These are phyloP conservation scores for Vigna mungo DNA, from an alignment of 306 rosid genomes.

Conservation along the genomic window DNA sequence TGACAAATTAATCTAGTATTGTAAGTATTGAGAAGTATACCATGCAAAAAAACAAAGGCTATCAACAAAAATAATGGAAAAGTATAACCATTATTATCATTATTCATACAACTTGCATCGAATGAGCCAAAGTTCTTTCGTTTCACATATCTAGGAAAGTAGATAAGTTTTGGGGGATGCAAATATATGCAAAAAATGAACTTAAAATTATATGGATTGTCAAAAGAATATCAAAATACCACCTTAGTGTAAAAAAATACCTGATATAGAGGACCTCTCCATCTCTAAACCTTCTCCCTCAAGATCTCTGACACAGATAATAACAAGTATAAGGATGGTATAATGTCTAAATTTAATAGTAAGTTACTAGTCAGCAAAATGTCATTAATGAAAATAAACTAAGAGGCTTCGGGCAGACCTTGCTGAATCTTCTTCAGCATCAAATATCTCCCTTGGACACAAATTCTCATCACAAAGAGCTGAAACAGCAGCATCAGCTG, in stretches of 20 bases:
- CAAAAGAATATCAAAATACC: slow-evolving; percentile 35
- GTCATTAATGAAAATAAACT: slow-evolving; percentile 21
- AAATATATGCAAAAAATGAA: not conserved
- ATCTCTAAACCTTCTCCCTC: slow-evolving; percentile 60
- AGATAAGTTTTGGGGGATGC: not conserved
- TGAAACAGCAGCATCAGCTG: slow-evolving; percentile 82
- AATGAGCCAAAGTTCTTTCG: slow-evolving; percentile 6
- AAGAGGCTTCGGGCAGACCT: slow-evolving; percentile 57
- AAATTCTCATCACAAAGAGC: slow-evolving; percentile 78
- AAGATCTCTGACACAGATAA: slow-evolving; percentile 53
- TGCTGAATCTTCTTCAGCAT: slow-evolving; percentile 59
- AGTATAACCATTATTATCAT: not conserved
- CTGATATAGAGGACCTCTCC: slow-evolving; percentile 59
- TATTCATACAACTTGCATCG: not conserved
- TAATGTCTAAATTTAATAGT: slow-evolving; percentile 32
- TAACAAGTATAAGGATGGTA: slow-evolving; percentile 40
- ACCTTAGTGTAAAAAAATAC: slow-evolving; percentile 47
- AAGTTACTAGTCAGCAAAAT: slow-evolving; percentile 35
- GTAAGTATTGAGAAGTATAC: slow-evolving; percentile 15
- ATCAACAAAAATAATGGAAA: slow-evolving; percentile 17
- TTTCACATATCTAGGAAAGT: slow-evolving; percentile 7
- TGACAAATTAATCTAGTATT: slow-evolving; percentile 6
- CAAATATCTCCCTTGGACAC: slow-evolving; percentile 78
- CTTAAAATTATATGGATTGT: not conserved
- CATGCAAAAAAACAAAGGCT: not conserved